Conservation (phyloP, 257 asterid species). For the Phtheirospermum japonicum region DNA sequence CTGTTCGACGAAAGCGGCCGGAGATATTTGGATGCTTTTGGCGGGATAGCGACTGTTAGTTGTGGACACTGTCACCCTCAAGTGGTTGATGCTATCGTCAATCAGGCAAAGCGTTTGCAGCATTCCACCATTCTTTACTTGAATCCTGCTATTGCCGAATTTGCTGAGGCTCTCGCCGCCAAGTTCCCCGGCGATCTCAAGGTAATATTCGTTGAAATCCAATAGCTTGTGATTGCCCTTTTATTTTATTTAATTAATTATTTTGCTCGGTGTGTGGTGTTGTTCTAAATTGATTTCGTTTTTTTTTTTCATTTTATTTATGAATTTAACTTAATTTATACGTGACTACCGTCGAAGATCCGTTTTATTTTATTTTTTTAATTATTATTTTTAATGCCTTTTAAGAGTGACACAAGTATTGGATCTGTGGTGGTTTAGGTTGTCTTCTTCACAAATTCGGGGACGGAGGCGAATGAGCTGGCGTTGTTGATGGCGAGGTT, state of each 20-base stretch:
- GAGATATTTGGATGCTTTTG: constrained; percentile 84
- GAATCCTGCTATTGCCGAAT: constrained; percentile 79
- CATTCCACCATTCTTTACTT: constrained; percentile 81
- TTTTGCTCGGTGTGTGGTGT: not conserved
- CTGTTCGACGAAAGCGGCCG: constrained; percentile 75
- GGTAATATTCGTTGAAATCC: constrained; percentile 31
- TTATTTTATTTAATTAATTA: not conserved
- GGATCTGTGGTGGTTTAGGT: constrained; percentile 42
- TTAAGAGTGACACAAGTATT: not conserved
- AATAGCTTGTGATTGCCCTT: no score
- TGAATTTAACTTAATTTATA: no score
- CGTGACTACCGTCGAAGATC: not conserved
- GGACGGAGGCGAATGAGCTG: constrained; percentile 93
- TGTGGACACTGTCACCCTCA: constrained; percentile 95
- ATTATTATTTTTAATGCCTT: not conserved
- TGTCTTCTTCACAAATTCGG: constrained; percentile 90
- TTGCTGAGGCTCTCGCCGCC: constrained; percentile 85
- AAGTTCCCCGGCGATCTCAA: constrained; percentile 84
- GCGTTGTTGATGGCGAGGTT: constrained; percentile 84
- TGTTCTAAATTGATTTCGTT: no score
- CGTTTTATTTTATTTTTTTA: not conserved
- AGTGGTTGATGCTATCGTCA: constrained; percentile 75
- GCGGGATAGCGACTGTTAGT: constrained; percentile 88
- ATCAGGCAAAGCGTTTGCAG: constrained; percentile 74
- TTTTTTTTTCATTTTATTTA: no score